Evolutionary conservation across 1,284 basidiomycete species (phyloP), one percentile per base, ranked within the genome.

Genomic region (Testicularia cyperi): DNA sequence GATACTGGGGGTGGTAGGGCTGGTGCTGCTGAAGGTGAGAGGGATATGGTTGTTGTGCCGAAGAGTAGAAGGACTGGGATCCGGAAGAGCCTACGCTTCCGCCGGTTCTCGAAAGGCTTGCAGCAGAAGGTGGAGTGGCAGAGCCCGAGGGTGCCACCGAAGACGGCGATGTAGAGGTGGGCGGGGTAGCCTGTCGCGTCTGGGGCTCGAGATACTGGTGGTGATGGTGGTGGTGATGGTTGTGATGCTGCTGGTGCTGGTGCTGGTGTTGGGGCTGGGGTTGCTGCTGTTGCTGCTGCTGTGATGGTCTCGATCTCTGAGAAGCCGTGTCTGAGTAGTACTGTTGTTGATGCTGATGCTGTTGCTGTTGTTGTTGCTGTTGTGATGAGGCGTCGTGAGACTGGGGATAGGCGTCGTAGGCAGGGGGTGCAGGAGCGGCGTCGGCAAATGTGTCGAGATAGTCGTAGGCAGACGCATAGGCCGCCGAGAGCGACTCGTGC

Each of bases 21-120:
- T 51, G 31, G 12, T 36, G 29, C 13, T 41, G 43, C 5, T 43
- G 38, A 3, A 24, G 31, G 15, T 26, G 19, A 12, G 25, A 14
- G 10, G 40, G 16, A 15, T 27, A 25, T 22, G 19, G 27, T 27
- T 38, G 41, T 18, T 30, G 8, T 4, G 48, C 36, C 5, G 52
- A 46, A 5, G 48, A 55, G 28, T 57, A 57, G 45, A 53, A 63
- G 4, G 49, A 53, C 21, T 57, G 53, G 1, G 53, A 53, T 20
- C 58, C 58, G 15, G 60, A 57, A 5, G 60, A 63, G 18, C 45
- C 54, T 22, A 51, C 49, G 29, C 60, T 63, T 20, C 45, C 60
- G 26, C 42, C 49, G 18, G 23, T 30, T n/a, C 53, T 38, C 2
- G 53, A 48, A 3, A 63, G 43, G 14, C 26, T 30, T n/a, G 44